Evolutionary conservation across 768 basidiomycete genomes (phyloP), one percentile per base, ranked within the genome.

Genomic region (Mycena kentingensis): DNA sequence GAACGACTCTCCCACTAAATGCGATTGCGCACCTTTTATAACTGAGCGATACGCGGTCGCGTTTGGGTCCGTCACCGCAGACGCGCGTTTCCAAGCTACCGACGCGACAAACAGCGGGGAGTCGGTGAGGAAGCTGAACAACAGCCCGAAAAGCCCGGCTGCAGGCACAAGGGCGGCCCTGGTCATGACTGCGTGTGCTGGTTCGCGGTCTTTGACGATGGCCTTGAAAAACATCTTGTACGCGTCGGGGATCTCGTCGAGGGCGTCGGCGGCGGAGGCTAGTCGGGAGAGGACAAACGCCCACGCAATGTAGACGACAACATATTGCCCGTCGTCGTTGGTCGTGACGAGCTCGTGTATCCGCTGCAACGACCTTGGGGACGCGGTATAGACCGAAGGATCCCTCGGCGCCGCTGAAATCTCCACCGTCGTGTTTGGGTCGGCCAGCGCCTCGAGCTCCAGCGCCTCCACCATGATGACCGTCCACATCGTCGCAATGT

Each of bases 261-360:
- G 58, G 42, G 78, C 68, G n/a, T 60, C 49, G 1, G 77, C 80
- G 46, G 76, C 73, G 12, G 72, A 64, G 18, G 74, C 65, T n/a
- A 90, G 64, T 27, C 84, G 78, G 11, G 85, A 85, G 3, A 96
- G 78, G 1, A 94, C 81, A 63, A 85, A 91, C 0, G 93, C 78
- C 95, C 95, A 98, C 0, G 85, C 85, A 5, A 94, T 73, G 60
- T 89, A 87, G 4, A 86, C 78, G 58, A 85, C 84, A 0, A 82
- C 77, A 61, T 84, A 84, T 57, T 89, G 85, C 59, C 82, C 81
- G 47, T 81, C 76, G 1, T 77, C 66, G 45, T 88, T 76, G 1
- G 80, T 74, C 4, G 75, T 76, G 29, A 92, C 81, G 21, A 90
- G 69, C 31, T 83, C 75, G 64, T 93, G 89, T 45, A 93, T 79